Base-by-base conservation (phyloP, 2,329 filamentous ascomycete genomes). In the Penicillium sp. region DNA sequence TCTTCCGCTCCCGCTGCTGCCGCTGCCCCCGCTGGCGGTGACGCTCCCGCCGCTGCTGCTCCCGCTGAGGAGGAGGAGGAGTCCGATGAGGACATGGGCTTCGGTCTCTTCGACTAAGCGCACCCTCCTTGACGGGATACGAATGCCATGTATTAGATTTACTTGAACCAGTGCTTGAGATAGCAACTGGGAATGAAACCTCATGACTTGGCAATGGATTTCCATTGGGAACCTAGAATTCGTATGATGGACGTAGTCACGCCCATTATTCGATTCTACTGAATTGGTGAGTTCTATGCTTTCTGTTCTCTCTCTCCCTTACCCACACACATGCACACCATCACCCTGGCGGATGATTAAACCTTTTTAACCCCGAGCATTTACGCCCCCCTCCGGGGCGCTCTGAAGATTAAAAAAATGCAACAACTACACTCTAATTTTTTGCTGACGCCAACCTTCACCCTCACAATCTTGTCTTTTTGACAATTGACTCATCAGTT, bases 51-150 rank as follows among this genome's bases (percentile, higher is more conserved):
- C 49, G 73, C 75, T 46, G 77, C 78, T 56, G 77, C 80, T 64
- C 79, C 82, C 68, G 77, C 83, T 69, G 78, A 83, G 57, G 79
- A 84, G 70, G 77, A 84, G 64, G 84, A 86, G 60, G 81, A 85
- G 63, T 81, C 83, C 58, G 85, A 77, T 48, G 79, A 80, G 41
- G 80, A 80, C 64, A 68, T 67, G 59, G 84, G 85, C 72, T 90
- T 92, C 79, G 88, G 85, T 81, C 83, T 92, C 71, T 92, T 93
- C 74, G 79, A 80, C 70, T 82, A 82, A 77, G 64, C 63, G 53
- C 57, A 41, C 64, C 52, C 45, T 58, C 41, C 49, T 50, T 54
- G 45, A 58, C 55, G 54, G 52, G 63, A 60, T 62, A 62, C 57
- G 61, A 64, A 50, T 58, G 55, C 63, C 62, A 68, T 72, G 65